phyloP scores from a whole-genome alignment of 139 green algal species.

The Tetratostichococcus sp. region DNA sequence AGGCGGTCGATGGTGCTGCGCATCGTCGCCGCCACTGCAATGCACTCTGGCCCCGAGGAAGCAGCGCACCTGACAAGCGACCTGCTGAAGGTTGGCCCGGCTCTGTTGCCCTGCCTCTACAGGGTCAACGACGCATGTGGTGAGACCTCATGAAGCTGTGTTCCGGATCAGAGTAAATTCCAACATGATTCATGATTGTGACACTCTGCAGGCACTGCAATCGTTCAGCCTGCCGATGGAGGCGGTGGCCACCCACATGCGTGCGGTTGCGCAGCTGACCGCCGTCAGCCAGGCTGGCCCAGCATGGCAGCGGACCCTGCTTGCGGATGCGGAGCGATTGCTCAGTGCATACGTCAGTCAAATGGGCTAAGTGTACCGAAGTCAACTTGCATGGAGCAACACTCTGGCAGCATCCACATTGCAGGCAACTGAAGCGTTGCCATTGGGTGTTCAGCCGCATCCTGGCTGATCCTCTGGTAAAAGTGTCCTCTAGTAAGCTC shows the following conservation, averaged over 20 bases:
- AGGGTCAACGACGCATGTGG: too few relatives aligned
- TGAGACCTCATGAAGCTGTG: too few relatives aligned
- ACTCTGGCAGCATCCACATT: too few relatives aligned
- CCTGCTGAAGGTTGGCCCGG: conserved; percentile 47
- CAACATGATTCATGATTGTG: too few relatives aligned
- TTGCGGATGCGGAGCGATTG: conserved; percentile 7
- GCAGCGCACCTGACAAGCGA: conserved; percentile 42
- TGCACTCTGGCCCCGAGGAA: conserved; percentile 47
- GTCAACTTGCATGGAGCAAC: too few relatives aligned
- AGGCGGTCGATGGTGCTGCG: conserved; percentile 48
- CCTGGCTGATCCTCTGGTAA: too few relatives aligned
- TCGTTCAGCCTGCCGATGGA: conserved; percentile 45
- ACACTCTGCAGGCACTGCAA: conserved; percentile 38
- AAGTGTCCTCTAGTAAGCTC: too few relatives aligned
- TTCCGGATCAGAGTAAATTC: too few relatives aligned
- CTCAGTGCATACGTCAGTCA: conserved; percentile 11
- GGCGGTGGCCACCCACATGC: conserved; percentile 52
- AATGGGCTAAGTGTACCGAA: too few relatives aligned
- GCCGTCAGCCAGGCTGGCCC: neutral
- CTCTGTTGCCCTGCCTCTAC: neutral
- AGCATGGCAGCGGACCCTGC: neutral
- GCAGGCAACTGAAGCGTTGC: too few relatives aligned
- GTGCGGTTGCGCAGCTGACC: conserved; percentile 34
- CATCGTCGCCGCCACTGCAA: conserved; percentile 57
- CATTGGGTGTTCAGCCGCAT: too few relatives aligned